Evolutionary conservation across 768 basidiomycete genomes (phyloP).

Genomic region (Boletus subparvulus): DNA sequence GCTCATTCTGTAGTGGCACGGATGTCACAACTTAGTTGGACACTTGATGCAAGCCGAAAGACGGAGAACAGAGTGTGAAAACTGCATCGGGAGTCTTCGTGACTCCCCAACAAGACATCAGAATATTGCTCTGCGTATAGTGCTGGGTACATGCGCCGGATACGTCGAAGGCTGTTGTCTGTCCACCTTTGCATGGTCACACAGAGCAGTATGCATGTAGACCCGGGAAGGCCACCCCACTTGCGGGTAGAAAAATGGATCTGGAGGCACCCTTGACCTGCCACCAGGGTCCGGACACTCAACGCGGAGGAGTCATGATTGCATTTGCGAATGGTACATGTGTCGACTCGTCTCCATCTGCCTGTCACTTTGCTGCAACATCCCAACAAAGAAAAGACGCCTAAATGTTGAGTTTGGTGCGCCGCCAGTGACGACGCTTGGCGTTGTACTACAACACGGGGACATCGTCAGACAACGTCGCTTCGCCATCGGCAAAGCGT

Average conservation of each 20-base stretch:
- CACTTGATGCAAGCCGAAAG: too few relatives aligned
- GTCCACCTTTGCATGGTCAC: neutral
- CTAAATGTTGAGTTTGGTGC: conserved; percentile 98
- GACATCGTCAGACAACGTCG: neutral
- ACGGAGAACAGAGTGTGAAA: too few relatives aligned
- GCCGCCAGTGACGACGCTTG: conserved; percentile 98
- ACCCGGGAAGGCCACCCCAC: neutral
- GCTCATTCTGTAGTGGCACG: too few relatives aligned
- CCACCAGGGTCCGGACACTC: neutral
- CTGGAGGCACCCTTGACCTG: neutral
- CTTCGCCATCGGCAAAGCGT: conserved; percentile 8
- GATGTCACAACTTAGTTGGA: too few relatives aligned
- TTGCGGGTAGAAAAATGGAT: neutral
- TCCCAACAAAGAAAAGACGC: conserved; percentile 2
- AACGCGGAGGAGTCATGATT: conserved; percentile 7
- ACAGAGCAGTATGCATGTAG: neutral
- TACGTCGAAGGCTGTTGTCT: too few relatives aligned
- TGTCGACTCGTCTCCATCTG: conserved; percentile 18
- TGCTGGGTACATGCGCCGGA: too few relatives aligned
- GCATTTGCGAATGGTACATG: conserved; percentile 30
- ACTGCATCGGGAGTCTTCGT: too few relatives aligned
- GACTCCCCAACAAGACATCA: too few relatives aligned
- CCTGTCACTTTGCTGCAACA: conserved; percentile 2
- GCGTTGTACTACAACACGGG: conserved; percentile 68
- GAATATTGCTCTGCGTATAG: neutral